A percentile compares a stretch with the other conserved stretches of the same genome.
These are phyloP conservation scores for Xylariaceae sp. DNA, from an alignment of 2,329 filamentous ascomycete genomes.

Conservation along the genomic window DNA sequence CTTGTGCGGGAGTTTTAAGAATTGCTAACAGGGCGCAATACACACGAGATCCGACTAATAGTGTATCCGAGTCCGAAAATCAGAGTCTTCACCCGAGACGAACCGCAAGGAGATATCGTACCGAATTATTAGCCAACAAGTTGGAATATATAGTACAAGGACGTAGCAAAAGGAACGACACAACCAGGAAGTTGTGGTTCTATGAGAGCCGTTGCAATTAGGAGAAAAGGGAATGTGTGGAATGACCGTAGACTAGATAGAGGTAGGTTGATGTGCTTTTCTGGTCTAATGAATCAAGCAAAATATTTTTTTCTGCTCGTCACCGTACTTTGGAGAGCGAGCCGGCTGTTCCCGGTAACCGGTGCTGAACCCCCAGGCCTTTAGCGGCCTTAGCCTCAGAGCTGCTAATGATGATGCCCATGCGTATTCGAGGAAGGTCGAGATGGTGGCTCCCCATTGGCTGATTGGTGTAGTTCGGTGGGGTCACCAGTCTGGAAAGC, in stretches of 20 bases:
- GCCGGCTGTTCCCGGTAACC: conserved; percentile 28
- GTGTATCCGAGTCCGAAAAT: conserved; percentile 8
- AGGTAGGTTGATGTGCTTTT: conserved; percentile 6
- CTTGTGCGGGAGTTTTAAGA: conserved; percentile 4
- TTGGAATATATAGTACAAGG: conserved; percentile 28
- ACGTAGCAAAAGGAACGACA: conserved; percentile 22
- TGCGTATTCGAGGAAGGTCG: conserved; percentile 21
- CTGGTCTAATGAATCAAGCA: conserved; percentile 8
- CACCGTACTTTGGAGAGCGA: conserved; percentile 9
- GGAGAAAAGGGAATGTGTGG: conserved; percentile 5
- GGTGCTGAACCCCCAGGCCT: too few relatives aligned
- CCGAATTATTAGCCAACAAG: conserved; percentile 19
- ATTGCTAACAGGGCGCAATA: conserved; percentile 18
- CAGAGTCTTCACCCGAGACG: conserved; percentile 8
- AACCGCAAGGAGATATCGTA: too few relatives aligned
- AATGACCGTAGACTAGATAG: conserved; percentile 13
- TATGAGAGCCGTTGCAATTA: conserved; percentile 6
- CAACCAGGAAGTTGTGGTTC: conserved; percentile 20
- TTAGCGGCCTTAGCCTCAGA: conserved; percentile 6
- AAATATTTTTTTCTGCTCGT: conserved; percentile 18
- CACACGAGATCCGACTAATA: conserved; percentile 18
- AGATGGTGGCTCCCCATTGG: too few relatives aligned
- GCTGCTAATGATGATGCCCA: conserved; percentile 20
- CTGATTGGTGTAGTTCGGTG: too few relatives aligned
- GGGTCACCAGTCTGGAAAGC: too few relatives aligned